Conservation (phyloP, 2,329 filamentous ascomycete genomes). For the Gyromitra esculenta region DNA sequence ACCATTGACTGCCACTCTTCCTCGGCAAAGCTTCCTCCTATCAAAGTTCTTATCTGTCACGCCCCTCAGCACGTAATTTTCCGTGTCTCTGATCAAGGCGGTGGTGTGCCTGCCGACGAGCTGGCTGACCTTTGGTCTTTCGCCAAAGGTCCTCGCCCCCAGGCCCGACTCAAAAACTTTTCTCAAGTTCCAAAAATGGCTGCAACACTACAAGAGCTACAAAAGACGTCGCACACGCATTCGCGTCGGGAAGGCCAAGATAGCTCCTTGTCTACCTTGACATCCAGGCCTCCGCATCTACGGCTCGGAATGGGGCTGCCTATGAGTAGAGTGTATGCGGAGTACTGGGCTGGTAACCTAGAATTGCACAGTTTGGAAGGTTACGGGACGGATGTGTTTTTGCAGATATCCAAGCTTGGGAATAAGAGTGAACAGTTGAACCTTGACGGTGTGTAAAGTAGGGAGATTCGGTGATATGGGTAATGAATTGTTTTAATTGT, state of each 20-base stretch:
- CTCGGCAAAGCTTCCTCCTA: slow-evolving; percentile 72
- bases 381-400: slow-evolving; percentile 93
- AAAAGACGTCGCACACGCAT: slow-evolving; percentile 61
- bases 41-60: slow-evolving; percentile 94
- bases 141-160: slow-evolving; percentile 81
- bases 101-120: slow-evolving; percentile 85
- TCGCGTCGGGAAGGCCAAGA: slow-evolving; percentile 56
- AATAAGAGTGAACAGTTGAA: slow-evolving; percentile 97
- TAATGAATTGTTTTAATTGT: slow-evolving; percentile 14
- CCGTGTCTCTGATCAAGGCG: slow-evolving; percentile 92
- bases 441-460: slow-evolving; percentile 56
- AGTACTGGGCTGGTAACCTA: slow-evolving; percentile 62
- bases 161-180: slow-evolving; percentile 83
- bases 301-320: slow-evolving; percentile 92
- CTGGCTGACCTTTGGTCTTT: slow-evolving; percentile 96
- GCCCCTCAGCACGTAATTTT: slow-evolving; percentile 95
- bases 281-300: slow-evolving; percentile 83
- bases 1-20: slow-evolving; percentile 73
- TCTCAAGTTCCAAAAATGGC: slow-evolving; percentile 88
- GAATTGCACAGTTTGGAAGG: slow-evolving; percentile 93
- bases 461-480: not conserved
- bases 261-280: slow-evolving; percentile 80
- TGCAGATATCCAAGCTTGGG: slow-evolving; percentile 94
- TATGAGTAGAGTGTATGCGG: slow-evolving; percentile 69
- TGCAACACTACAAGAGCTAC: slow-evolving; percentile 89